Percentiles rank a stretch among this genome's conserved stretches.
Conservation (phyloP, 768 basidiomycete genomes). For the Boletus pseudopeckii region DNA sequence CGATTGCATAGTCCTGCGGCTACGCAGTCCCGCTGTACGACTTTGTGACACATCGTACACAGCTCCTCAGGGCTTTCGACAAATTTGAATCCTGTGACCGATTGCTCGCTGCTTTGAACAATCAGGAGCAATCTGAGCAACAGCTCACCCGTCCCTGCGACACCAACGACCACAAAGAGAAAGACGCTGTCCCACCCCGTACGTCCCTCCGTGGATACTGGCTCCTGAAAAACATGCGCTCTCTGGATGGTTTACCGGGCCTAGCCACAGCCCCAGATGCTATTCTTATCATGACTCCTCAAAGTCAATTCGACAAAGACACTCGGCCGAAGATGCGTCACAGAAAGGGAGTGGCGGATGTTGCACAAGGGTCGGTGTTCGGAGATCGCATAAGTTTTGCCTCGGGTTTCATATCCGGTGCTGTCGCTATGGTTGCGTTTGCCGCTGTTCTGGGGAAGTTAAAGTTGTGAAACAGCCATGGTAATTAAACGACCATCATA, state of each 20-base stretch:
- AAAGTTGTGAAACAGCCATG: neutral
- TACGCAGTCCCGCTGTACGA: slow-evolving; percentile 60
- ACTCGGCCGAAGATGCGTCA: slow-evolving; percentile 9
- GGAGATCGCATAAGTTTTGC: slow-evolving; percentile 9
- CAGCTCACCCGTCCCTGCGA: neutral
- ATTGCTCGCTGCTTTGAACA: slow-evolving; percentile 2
- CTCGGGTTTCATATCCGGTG: slow-evolving; percentile 19
- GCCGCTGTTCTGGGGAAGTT: slow-evolving; percentile 6
- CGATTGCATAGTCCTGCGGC: slow-evolving; percentile 55
- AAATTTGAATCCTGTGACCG: slow-evolving; percentile 44
- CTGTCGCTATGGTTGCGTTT: slow-evolving; percentile 6
- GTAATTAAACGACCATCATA: neutral
- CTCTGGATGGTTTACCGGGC: slow-evolving; percentile 57
- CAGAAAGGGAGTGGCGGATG: neutral
- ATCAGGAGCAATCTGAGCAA: neutral
- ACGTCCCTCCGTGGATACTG: slow-evolving; percentile 54
- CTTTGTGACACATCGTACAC: slow-evolving; percentile 54
- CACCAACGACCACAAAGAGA: slow-evolving; percentile 2
- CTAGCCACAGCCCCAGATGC: slow-evolving; percentile 31
- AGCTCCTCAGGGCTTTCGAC: slow-evolving; percentile 41
- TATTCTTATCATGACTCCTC: slow-evolving; percentile 5
- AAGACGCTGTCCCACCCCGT: slow-evolving; percentile 2
- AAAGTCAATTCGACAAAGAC: slow-evolving; percentile 19
- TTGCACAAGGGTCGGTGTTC: neutral
- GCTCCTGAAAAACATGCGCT: slow-evolving; percentile 44